A percentile compares a stretch with the other conserved stretches of the same genome.
These are phyloP conservation scores for Cyclotella sp. DNA, from an alignment of 108 stramenopile species.

Conservation along the genomic window DNA sequence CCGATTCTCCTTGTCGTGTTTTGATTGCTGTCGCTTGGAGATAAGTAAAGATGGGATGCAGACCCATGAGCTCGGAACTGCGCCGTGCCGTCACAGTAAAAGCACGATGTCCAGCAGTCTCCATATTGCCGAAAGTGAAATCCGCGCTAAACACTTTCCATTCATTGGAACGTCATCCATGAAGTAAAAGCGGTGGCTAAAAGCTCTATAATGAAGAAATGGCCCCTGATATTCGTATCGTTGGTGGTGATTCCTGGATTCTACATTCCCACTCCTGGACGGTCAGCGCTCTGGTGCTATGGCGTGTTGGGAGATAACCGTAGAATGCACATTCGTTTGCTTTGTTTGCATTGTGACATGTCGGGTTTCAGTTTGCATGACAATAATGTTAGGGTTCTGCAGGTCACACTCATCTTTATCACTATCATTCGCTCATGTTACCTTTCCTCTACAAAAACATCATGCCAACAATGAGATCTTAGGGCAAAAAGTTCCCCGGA, in stretches of 20 bases:
- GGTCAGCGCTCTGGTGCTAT: slow-evolving; percentile 13
- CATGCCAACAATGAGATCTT: slow-evolving; percentile 2
- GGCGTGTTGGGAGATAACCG: slow-evolving; percentile 14
- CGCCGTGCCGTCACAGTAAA: slow-evolving; percentile 34
- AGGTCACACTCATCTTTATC: too few relatives aligned
- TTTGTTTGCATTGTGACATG: not conserved
- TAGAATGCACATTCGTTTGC: slow-evolving; percentile 3
- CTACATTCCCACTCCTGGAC: slow-evolving; percentile 19
- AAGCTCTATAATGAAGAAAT: slow-evolving; percentile 8
- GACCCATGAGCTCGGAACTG: slow-evolving; percentile 21
- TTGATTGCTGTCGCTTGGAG: not conserved
- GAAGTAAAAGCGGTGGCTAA: slow-evolving; percentile 14
- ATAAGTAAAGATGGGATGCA: not conserved
- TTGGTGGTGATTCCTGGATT: slow-evolving; percentile 5
- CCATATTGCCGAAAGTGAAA: slow-evolving; percentile 1
- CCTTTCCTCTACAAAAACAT: slow-evolving; percentile 8
- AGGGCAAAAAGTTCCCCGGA: slow-evolving; percentile 96
- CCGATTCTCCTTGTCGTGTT: not conserved
- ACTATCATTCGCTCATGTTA: not conserved
- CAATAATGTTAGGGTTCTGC: too few relatives aligned
- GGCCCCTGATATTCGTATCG: not conserved
- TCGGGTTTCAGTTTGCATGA: not conserved
- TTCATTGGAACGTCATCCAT: not conserved
- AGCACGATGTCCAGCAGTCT: slow-evolving; percentile 29
- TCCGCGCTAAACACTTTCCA: slow-evolving; percentile 5